Percentiles rank a stretch among this genome's conserved stretches.
Evolutionary conservation across 768 basidiomycete species (phyloP).

Genomic region (Rhizopogon vesiculosus): DNA sequence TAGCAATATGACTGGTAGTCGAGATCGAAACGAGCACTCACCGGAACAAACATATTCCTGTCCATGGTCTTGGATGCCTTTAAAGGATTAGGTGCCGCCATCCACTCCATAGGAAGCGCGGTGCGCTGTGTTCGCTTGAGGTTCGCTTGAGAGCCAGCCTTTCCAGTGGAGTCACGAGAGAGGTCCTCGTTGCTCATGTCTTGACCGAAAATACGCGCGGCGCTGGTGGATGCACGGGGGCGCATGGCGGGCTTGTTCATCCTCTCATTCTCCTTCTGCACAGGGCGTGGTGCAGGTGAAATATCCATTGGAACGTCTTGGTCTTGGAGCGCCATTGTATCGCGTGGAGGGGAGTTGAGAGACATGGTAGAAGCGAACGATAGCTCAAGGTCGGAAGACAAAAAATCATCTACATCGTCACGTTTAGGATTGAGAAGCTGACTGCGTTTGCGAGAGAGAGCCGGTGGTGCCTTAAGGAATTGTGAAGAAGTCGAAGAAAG

Average conservation of each 20-base stretch:
- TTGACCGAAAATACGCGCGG: constrained; percentile 64
- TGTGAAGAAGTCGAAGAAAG: constrained; percentile 37
- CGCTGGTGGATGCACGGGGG: constrained; percentile 63
- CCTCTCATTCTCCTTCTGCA: constrained; percentile 24
- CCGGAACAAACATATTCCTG: constrained; percentile 25
- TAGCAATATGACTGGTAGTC: constrained; percentile 10
- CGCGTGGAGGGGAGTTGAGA: constrained; percentile 62
- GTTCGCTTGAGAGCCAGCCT: constrained; percentile 30
- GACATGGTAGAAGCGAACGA: constrained; percentile 85
- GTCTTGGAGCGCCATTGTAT: constrained; percentile 42
- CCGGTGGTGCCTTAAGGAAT: constrained; percentile 34
- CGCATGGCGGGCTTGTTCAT: constrained; percentile 33
- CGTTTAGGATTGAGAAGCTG: constrained; percentile 36
- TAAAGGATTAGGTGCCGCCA: constrained; percentile 24
- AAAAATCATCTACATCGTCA: constrained; percentile 60
- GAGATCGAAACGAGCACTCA: constrained; percentile 9
- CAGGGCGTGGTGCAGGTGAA: constrained; percentile 53
- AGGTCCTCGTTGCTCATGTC: constrained; percentile 60
- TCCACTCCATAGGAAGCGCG: constrained; percentile 63
- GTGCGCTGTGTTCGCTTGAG: constrained; percentile 57
- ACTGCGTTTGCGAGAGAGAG: constrained; percentile 45
- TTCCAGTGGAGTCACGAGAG: constrained; percentile 26
- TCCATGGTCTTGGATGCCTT: constrained; percentile 17
- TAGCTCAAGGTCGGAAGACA: constrained; percentile 73
- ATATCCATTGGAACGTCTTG: constrained; percentile 75